Percentiles rank a stretch among this genome's conserved stretches.
Conservation (phyloP, 108 stramenopile species). For the Cyclostephanos tholiformis region DNA sequence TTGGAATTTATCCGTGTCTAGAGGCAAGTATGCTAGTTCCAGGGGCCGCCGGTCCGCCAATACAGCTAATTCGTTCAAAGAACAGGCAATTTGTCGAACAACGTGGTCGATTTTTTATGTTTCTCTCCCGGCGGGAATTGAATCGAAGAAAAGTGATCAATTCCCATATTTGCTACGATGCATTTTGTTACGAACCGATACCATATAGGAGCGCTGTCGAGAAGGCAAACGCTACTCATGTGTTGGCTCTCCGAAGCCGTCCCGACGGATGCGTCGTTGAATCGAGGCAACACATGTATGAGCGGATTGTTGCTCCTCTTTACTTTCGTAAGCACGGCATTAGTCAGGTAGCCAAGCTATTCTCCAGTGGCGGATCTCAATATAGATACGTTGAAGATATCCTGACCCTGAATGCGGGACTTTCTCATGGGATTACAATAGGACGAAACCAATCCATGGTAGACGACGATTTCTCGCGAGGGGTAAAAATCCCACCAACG, state of each 20-base stretch:
- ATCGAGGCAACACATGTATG: slow-evolving; percentile 52
- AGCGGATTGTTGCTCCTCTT: slow-evolving; percentile 50
- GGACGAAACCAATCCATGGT: slow-evolving; percentile 17
- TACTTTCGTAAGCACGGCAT: slow-evolving; percentile 54
- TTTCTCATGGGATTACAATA: slow-evolving; percentile 35
- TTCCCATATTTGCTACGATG: slow-evolving; percentile 56
- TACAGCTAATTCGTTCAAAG: slow-evolving; percentile 48
- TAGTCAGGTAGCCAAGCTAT: slow-evolving; percentile 47
- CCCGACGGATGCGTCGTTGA: slow-evolving; percentile 53
- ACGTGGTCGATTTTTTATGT: slow-evolving; percentile 30
- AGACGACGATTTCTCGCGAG: slow-evolving; percentile 11
- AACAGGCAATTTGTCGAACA: slow-evolving; percentile 32
- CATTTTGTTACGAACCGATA: slow-evolving; percentile 56
- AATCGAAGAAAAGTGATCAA: slow-evolving; percentile 19
- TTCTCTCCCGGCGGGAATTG: slow-evolving; percentile 25
- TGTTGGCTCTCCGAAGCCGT: slow-evolving; percentile 50
- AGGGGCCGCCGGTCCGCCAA: slow-evolving; percentile 49
- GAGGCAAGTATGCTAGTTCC: slow-evolving; percentile 55
- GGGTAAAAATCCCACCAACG: slow-evolving; percentile 55
- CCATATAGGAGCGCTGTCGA: slow-evolving; percentile 58
- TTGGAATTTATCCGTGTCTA: slow-evolving; percentile 51
- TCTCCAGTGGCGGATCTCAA: slow-evolving; percentile 48
- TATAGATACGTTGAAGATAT: slow-evolving; percentile 59
- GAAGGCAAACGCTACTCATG: slow-evolving; percentile 53
- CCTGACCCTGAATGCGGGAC: slow-evolving; percentile 52